Conservation (phyloP, 2,329 filamentous ascomycete species). For the Penicillium sp. region DNA sequence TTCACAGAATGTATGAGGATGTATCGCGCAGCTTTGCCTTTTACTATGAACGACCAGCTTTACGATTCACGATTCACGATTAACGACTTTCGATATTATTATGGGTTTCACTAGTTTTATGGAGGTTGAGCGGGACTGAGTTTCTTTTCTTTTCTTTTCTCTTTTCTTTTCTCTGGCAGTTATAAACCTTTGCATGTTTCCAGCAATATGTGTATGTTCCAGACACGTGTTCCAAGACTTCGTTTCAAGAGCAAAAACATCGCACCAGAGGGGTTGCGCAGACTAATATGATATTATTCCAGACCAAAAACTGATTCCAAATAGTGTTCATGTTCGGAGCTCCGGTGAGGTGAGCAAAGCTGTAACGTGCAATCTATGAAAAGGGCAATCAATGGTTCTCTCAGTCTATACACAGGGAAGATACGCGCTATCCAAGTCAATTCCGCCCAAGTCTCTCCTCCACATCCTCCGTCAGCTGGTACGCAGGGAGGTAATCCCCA, state of each 20-base stretch:
- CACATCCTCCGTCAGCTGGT: slow-evolving; percentile 57
- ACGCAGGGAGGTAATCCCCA: slow-evolving; percentile 27
- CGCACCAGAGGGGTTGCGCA: slow-evolving; percentile 1
- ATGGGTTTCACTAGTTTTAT: slow-evolving; percentile 12
- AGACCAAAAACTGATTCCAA: background rate
- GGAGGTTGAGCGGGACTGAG: background rate
- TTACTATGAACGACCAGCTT: slow-evolving; percentile 2
- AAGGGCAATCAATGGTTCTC: slow-evolving; percentile 2
- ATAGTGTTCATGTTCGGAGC: slow-evolving; percentile 2
- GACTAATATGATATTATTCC: slow-evolving; percentile 15
- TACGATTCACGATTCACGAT: slow-evolving; percentile 10
- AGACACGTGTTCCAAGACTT: slow-evolving; percentile 21
- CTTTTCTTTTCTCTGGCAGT: background rate
- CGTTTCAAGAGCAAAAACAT: slow-evolving; percentile 5
- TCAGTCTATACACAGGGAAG: slow-evolving; percentile 14
- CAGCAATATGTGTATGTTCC: slow-evolving; percentile 31
- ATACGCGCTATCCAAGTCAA: slow-evolving; percentile 26
- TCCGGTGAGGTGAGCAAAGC: slow-evolving; percentile 1
- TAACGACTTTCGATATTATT: background rate
- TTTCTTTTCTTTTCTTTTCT: slow-evolving; percentile 2
- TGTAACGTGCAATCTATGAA: slow-evolving; percentile 17
- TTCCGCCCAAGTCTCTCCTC: slow-evolving; percentile 78
- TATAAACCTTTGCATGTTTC: slow-evolving; percentile 12
- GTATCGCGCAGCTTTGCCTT: slow-evolving; percentile 14
- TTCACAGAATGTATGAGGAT: slow-evolving; percentile 20